A percentile compares a stretch with the other conserved stretches of the same genome.
Evolutionary conservation across 2,329 filamentous ascomycete genomes (phyloP).

Genomic region (Ramularia endophylla): DNA sequence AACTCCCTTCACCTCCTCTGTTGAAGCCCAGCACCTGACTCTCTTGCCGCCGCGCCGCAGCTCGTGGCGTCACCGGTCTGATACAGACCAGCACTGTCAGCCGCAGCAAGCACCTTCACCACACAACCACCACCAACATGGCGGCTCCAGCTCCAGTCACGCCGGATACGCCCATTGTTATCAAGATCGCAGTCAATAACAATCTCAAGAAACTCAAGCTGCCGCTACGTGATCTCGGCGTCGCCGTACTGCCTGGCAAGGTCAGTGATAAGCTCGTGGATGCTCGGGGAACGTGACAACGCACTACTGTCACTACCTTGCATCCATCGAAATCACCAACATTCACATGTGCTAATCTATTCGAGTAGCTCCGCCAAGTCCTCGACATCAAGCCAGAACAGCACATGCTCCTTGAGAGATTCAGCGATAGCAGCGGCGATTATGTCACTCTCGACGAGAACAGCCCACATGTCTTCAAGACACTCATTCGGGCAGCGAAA

Average conservation of each 20-base stretch:
- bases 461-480: conserved; percentile 86
- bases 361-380: conserved; percentile 59
- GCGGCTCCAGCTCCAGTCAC: conserved; percentile 41
- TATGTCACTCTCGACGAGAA: conserved; percentile 73
- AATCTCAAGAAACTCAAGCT: conserved; percentile 80
- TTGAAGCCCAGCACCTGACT: neutral
- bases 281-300: conserved; percentile 9
- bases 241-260: conserved; percentile 70
- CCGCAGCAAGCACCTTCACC: neutral
- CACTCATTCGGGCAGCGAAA: conserved; percentile 92
- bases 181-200: conserved; percentile 79
- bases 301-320: conserved; percentile 15
- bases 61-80: neutral
- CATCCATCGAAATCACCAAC: too few species aligned
- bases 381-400: conserved; percentile 60
- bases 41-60: conserved; percentile 1
- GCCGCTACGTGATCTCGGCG: conserved; percentile 74
- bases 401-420: conserved; percentile 74
- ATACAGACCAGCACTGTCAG: neutral
- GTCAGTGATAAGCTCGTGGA: conserved; percentile 51
- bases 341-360: too few species aligned
- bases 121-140: conserved; percentile 29
- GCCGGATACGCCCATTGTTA: conserved; percentile 69
- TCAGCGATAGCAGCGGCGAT: conserved; percentile 81
- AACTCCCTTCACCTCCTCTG: neutral